Percentiles rank a stretch among this genome's conserved stretches.
These are phyloP conservation scores for Achaetomiella virescens DNA, from an alignment of 495 filamentous ascomycete genomes.

Conservation along the genomic window DNA sequence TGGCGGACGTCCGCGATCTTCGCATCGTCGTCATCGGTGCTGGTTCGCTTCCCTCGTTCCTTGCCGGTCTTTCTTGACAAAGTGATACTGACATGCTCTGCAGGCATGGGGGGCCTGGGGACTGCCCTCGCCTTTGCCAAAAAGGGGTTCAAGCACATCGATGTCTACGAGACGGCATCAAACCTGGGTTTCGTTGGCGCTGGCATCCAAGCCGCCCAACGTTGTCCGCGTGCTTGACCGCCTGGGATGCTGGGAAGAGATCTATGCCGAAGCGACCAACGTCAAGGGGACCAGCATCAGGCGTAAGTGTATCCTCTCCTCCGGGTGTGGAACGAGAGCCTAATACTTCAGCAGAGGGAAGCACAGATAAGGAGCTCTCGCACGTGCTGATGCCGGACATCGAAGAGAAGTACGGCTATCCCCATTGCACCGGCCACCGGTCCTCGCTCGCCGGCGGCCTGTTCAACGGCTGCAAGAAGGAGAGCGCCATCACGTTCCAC, in stretches of 20 bases:
- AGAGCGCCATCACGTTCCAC: slow-evolving; percentile 63
- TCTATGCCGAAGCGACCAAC: slow-evolving; percentile 54
- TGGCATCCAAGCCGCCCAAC: slow-evolving; percentile 74
- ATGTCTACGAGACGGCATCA: slow-evolving; percentile 66
- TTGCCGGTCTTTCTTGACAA: neutral
- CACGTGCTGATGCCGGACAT: slow-evolving; percentile 65
- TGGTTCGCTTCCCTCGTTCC: slow-evolving; percentile 22
- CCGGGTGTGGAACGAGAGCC: neutral
- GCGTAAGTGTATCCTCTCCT: slow-evolving; percentile 14
- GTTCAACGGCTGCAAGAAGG: slow-evolving; percentile 59
- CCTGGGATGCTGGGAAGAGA: slow-evolving; percentile 62
- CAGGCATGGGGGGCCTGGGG: slow-evolving; percentile 74
- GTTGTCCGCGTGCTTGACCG: slow-evolving; percentile 68
- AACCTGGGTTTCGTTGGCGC: slow-evolving; percentile 77
- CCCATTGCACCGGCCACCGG: slow-evolving; percentile 74
- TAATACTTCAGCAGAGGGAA: slow-evolving; percentile 49
- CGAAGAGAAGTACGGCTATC: slow-evolving; percentile 59
- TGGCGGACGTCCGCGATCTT: slow-evolving; percentile 38
- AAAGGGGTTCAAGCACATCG: slow-evolving; percentile 64
- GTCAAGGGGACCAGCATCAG: slow-evolving; percentile 42
- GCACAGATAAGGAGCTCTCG: slow-evolving; percentile 59
- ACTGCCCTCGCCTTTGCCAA: slow-evolving; percentile 66
- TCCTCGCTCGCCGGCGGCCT: slow-evolving; percentile 63
- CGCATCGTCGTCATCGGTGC: slow-evolving; percentile 41
- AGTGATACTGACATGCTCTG: slow-evolving; percentile 8